Percentiles rank a stretch among this genome's conserved stretches.
These are phyloP conservation scores for Alternaria sp. DNA, from an alignment of 2,329 filamentous ascomycete species.

Conservation along the genomic window DNA sequence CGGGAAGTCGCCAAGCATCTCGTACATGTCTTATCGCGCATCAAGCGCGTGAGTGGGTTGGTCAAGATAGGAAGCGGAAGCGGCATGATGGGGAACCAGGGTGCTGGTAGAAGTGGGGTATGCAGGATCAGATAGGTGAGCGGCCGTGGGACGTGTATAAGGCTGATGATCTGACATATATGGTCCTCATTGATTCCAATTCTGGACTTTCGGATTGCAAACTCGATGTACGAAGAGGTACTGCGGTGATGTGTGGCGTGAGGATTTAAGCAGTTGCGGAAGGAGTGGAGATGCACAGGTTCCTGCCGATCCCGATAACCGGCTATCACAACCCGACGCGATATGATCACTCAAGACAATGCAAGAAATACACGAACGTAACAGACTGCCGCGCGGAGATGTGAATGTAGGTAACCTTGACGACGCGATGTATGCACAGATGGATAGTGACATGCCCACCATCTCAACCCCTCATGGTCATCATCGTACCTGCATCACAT, in stretches of 20 bases:
- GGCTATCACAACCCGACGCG: background rate
- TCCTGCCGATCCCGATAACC: background rate
- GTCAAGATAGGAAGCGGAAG: conserved; percentile 25
- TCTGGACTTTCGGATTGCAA: too few relatives aligned
- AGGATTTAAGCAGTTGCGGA: background rate
- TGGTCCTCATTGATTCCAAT: too few relatives aligned
- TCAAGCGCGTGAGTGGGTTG: conserved; percentile 19
- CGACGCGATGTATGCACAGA: background rate
- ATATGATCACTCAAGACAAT: background rate
- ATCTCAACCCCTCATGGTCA: too few relatives aligned
- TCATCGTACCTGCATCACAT: background rate
- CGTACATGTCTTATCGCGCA: conserved; percentile 30
- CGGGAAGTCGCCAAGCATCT: conserved; percentile 6
- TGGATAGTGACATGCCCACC: fast-evolving
- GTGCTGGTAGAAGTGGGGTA: conserved; percentile 17
- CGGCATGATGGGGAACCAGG: background rate
- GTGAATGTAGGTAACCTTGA: background rate
- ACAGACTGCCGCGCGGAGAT: background rate
- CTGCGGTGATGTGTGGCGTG: background rate
- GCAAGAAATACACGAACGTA: background rate
- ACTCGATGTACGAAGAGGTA: too few relatives aligned
- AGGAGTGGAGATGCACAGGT: background rate
- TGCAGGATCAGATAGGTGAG: too few relatives aligned
- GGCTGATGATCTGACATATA: too few relatives aligned
- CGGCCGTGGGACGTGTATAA: too few relatives aligned